A percentile compares a stretch with the other conserved stretches of the same genome.
These are phyloP conservation scores for Zymoseptoria brevis DNA, from an alignment of 2,329 filamentous ascomycete species.

Conservation along the genomic window DNA sequence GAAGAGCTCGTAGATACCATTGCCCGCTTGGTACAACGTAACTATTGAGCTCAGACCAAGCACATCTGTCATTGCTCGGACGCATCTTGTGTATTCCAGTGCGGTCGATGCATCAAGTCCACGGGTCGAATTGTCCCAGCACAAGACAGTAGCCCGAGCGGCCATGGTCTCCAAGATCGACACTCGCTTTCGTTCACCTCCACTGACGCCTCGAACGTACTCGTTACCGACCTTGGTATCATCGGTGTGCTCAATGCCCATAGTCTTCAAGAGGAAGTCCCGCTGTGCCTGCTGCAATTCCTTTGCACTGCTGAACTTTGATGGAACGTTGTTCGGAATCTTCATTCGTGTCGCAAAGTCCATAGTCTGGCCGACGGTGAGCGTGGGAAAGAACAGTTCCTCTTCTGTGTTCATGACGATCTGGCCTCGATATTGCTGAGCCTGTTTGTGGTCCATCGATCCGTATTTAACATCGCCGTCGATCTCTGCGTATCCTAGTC, in stretches of 20 bases:
- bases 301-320: constrained; percentile 28
- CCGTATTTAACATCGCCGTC: constrained; percentile 53
- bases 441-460: constrained; percentile 34
- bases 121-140: constrained; percentile 61
- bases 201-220: constrained; percentile 58
- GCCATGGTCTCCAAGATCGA: constrained; percentile 59
- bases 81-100: constrained; percentile 44
- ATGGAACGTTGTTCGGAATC: constrained; percentile 37
- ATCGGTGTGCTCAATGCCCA: constrained; percentile 52
- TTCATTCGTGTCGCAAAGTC: constrained; percentile 47
- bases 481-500: constrained; percentile 35
- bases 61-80: constrained; percentile 58
- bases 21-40: constrained; percentile 62
- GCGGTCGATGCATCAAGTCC: constrained; percentile 60
- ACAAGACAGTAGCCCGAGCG: constrained; percentile 51
- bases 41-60: constrained; percentile 54
- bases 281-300: constrained; percentile 42
- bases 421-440: constrained; percentile 37
- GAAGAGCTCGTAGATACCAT: constrained; percentile 61
- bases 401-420: constrained; percentile 40
- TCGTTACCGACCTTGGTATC: constrained; percentile 63
- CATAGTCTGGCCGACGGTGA: constrained; percentile 49
- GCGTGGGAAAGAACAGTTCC: constrained; percentile 46
- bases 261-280: constrained; percentile 50
- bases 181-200: constrained; percentile 61